phyloP scores from a whole-genome alignment of 805 yeast genomes.

The Ogataea chonburiensis region DNA sequence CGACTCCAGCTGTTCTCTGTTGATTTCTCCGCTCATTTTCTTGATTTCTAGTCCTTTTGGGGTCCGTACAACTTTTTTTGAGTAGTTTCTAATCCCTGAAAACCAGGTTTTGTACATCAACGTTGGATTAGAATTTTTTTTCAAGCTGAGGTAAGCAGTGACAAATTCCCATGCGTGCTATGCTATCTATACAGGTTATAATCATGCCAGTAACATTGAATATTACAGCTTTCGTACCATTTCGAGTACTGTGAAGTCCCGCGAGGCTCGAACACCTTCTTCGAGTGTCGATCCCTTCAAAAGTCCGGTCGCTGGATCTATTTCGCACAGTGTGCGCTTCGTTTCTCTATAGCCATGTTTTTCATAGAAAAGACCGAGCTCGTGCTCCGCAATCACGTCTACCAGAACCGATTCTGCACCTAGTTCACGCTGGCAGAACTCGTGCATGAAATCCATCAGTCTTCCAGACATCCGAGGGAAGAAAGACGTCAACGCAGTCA shows the following conservation, averaged over 20 bases:
- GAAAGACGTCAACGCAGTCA: conserved; percentile 55
- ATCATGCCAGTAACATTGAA: too few relatives aligned
- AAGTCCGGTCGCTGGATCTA: conserved; percentile 24
- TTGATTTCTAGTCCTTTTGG: conserved; percentile 15
- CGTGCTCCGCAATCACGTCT: conserved; percentile 49
- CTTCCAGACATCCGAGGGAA: conserved; percentile 36
- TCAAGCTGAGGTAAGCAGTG: conserved; percentile 9
- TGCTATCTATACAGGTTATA: too few relatives aligned
- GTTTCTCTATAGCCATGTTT: conserved; percentile 39
- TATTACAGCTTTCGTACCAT: conserved; percentile 21
- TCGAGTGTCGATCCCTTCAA: conserved; percentile 33
- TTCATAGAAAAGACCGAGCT: conserved; percentile 45
- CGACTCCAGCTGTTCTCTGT: conserved; percentile 86
- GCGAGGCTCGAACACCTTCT: conserved; percentile 37
- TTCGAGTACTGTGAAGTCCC: conserved; percentile 43
- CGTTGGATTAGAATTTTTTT: conserved; percentile 9
- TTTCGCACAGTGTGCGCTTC: conserved; percentile 25
- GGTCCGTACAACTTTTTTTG: conserved; percentile 17
- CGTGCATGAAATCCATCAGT: conserved; percentile 22
- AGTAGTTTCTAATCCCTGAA: conserved; percentile 16
- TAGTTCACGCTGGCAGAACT: conserved; percentile 11
- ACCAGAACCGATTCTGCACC: conserved; percentile 33
- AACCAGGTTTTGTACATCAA: conserved; percentile 10
- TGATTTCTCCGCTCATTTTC: conserved; percentile 43
- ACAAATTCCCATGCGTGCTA: too few relatives aligned